These are phyloP conservation scores for Diutina neorugosa DNA, from an alignment of 1,139 yeast genomes.

Conservation along the genomic window DNA sequence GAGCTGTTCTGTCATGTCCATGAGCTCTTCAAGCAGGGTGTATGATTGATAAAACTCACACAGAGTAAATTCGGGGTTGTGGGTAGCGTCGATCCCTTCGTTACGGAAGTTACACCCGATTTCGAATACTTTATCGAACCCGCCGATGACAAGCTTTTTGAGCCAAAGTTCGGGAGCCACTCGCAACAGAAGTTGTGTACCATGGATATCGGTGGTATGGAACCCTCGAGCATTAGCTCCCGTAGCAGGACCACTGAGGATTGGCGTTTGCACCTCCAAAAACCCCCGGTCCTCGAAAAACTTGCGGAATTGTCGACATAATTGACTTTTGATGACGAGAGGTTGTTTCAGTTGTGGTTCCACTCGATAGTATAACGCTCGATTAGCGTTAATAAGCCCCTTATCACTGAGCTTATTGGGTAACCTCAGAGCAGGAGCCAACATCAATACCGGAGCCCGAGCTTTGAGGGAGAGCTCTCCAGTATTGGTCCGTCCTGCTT, in stretches of 20 bases:
- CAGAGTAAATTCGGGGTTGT: conserved; percentile 89
- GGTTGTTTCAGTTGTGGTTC: conserved; percentile 36
- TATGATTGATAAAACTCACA: conserved; percentile 88
- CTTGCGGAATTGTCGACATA: conserved; percentile 42
- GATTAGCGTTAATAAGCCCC: conserved; percentile 48
- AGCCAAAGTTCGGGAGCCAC: conserved; percentile 96
- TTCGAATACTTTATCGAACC: conserved; percentile 79
- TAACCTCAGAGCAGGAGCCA: conserved; percentile 54
- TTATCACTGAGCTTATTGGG: conserved; percentile 52
- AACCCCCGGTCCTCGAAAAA: conserved; percentile 49
- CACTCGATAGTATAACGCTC: conserved; percentile 67
- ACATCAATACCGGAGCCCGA: conserved; percentile 31
- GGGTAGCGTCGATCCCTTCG: conserved; percentile 88
- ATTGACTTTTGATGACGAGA: conserved; percentile 40
- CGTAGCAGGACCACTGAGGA: conserved; percentile 55
- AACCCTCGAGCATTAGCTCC: conserved; percentile 92
- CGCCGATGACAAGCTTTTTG: conserved; percentile 68
- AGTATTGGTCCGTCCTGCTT: conserved; percentile 60
- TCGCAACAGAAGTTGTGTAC: conserved; percentile 42
- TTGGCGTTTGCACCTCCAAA: conserved; percentile 81
- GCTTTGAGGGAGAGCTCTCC: conserved; percentile 72
- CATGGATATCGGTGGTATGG: conserved; percentile 40
- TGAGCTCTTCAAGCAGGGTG: conserved; percentile 56
- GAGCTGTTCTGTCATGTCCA: conserved; percentile 50
- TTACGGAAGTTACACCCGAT: conserved; percentile 79